Evolutionary conservation across 257 asterid genomes (phyloP), one percentile per base, ranked within the genome.

Genomic region (Solanum chmielewskii): DNA sequence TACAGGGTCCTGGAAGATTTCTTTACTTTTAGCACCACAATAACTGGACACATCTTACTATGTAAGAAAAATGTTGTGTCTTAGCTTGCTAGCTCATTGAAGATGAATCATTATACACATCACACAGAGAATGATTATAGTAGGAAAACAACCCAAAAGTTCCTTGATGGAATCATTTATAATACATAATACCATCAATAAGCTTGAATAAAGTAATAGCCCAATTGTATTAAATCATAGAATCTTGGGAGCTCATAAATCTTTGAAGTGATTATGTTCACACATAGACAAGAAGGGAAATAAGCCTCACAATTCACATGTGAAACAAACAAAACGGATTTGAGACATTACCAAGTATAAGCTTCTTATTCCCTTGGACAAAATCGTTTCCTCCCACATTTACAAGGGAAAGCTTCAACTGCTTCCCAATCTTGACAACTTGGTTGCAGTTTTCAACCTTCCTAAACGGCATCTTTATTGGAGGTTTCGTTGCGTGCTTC

Each of bases 361-460:
- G 99, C 93, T 97, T 95, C 92, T 93, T 97, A 88, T 95, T 97
- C 91, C 99, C 99, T 90, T 95, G 98, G 77, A 97, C 99, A 88
- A 97, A 93, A 91, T 97, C 99, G 83, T 95, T 95, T 86, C 99
- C 99, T 83, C 96, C 98, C 23, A 97, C 98, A 90, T 97, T 97
- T 77, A 97, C 99, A 52, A 97, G 92, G 86, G 99, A 97, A 87
- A 97, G 94, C 85, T 92, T 95, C 91, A 97, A 90, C 89, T 88
- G 95, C 91, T 91, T 95, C 93, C 98, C 98, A 33, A 95, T 94
- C 89, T 90, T 87, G 88, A 97, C 92, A 16, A 95, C 98, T 91
- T 97, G 99, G 92, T 97, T 97, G 92, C 98, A 95, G 88, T 97
- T 97, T 91, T 97, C 99, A 68, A 97, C 98, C 92, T 97, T 97